Evolutionary conservation across 2,329 filamentous ascomycete species (phyloP).

Genomic region (Alternaria sp.): DNA sequence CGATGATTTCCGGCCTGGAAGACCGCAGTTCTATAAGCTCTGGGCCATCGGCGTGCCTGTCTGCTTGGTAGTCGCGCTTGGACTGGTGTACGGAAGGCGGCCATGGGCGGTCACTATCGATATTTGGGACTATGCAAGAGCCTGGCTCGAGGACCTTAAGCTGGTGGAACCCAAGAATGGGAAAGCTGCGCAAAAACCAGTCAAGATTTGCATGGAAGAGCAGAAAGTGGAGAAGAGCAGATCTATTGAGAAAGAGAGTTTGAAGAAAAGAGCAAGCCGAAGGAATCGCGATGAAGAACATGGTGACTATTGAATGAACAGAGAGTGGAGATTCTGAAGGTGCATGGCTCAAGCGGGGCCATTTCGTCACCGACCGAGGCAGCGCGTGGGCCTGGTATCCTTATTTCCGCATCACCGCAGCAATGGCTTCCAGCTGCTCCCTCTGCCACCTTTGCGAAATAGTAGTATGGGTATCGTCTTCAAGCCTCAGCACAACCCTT

Average conservation of each 20-base stretch:
- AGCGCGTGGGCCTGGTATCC: not conserved
- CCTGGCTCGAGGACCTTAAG: not conserved
- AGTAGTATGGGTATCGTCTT: constrained; percentile 50
- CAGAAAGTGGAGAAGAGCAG: too few species aligned
- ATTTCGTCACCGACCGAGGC: not conserved
- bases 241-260: too few species aligned
- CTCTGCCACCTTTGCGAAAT: constrained; percentile 24
- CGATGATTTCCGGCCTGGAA: constrained; percentile 24
- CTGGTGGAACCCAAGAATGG: not conserved
- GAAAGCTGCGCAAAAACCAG: not conserved
- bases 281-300: not conserved
- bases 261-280: not conserved
- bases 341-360: not conserved
- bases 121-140: not conserved
- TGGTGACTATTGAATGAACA: not conserved
- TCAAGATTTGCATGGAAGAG: not conserved
- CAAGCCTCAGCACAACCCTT: constrained; percentile 39
- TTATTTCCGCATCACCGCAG: constrained; percentile 11
- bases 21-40: constrained; percentile 29
- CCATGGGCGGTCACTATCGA: not conserved
- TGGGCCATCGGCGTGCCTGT: constrained; percentile 31
- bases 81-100: constrained; percentile 2
- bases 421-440: constrained; percentile 26
- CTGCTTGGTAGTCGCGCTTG: constrained; percentile 2
- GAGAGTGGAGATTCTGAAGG: not conserved